Conservation (phyloP, 495 filamentous ascomycete species). For the Penicillium steckii region DNA sequence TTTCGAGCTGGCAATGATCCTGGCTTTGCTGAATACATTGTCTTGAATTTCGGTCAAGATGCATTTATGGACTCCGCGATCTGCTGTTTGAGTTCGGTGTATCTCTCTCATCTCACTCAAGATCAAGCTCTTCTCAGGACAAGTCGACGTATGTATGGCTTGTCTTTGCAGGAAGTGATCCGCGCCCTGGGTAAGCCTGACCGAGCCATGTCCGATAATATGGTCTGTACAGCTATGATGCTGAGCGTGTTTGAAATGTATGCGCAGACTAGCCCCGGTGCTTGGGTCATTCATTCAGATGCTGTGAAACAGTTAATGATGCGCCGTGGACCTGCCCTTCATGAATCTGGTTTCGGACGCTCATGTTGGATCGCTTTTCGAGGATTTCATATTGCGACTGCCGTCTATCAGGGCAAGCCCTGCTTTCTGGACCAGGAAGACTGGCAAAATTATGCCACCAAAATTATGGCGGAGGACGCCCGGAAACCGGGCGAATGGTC, state of each 20-base stretch:
- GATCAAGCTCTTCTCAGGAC: constrained; percentile 21
- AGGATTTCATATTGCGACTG: constrained; percentile 31
- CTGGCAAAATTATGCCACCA: constrained; percentile 24
- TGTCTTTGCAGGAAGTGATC: constrained; percentile 24
- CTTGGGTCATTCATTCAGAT: constrained; percentile 34
- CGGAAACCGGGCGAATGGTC: constrained; percentile 24
- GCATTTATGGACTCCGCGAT: constrained; percentile 29
- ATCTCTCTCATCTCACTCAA: constrained; percentile 26
- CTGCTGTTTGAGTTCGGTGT: constrained; percentile 31
- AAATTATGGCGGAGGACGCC: constrained; percentile 25
- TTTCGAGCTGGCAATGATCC: constrained; percentile 27
- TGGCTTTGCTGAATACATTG: constrained; percentile 25
- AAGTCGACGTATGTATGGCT: constrained; percentile 31
- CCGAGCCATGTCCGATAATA: constrained; percentile 27
- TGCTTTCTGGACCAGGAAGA: constrained; percentile 34
- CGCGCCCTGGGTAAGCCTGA: constrained; percentile 20
- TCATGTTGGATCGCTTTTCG: constrained; percentile 33
- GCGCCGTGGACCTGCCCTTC: constrained; percentile 20
- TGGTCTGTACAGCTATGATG: constrained; percentile 34
- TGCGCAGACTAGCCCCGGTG: constrained; percentile 27
- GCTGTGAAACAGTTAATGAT: constrained; percentile 31
- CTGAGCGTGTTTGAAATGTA: constrained; percentile 41
- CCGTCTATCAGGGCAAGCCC: constrained; percentile 25
- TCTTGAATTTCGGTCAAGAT: constrained; percentile 22
- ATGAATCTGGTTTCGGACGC: constrained; percentile 22